Conservation (phyloP, 345 rosid species). For the Mercurialis annua region DNA sequence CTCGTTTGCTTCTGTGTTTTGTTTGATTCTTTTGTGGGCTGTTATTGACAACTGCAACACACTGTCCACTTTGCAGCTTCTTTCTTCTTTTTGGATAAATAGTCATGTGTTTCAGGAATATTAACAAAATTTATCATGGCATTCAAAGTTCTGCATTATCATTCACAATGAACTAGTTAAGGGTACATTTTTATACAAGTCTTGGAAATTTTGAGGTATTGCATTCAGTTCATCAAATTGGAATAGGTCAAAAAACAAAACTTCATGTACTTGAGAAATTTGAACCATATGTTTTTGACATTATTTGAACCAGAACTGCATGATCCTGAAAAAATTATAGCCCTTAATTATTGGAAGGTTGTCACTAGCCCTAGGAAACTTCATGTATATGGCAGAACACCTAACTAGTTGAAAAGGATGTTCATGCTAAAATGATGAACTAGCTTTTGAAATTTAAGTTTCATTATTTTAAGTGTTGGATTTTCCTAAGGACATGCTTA, state of each 20-base stretch:
- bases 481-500: too few relatives aligned
- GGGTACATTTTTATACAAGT: neutral
- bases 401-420: neutral
- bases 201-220: slow-evolving; percentile 4
- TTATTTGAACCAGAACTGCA: neutral
- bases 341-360: neutral
- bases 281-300: neutral
- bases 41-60: slow-evolving; percentile 6
- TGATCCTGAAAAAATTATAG: neutral
- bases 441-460: too few relatives aligned
- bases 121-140: neutral
- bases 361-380: neutral
- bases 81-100: slow-evolving; percentile 15
- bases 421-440: neutral
- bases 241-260: neutral
- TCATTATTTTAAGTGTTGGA: too few relatives aligned
- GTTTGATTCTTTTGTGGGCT: slow-evolving; percentile 9
- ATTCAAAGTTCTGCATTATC: neutral
- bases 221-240: neutral
- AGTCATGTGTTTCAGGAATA: slow-evolving; percentile 15
- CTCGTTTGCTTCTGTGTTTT: neutral
- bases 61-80: slow-evolving; percentile 12
- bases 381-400: neutral
- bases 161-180: neutral
- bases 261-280: neutral